Base-by-base conservation (phyloP, 805 yeast species). In the Starmera dryadoides region DNA sequence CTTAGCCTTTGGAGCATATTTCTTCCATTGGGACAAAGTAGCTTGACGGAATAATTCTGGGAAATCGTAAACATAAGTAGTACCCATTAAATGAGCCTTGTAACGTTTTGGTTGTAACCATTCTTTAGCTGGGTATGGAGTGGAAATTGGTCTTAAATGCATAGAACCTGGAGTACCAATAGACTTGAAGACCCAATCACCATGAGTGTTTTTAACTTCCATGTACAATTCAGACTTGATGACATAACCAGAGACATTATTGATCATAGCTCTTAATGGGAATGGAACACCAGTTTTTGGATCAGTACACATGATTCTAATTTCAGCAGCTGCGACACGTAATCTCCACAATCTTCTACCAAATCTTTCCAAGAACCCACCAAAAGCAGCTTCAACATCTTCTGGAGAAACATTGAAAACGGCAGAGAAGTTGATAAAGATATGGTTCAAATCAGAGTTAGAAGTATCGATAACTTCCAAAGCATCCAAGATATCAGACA, bases 11-110 rank as follows among this genome's bases (percentile, higher is more conserved):
- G 79, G 68, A 33, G 78, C 71, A 49, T 63, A 62, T 44, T 75
- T 75, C 61, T 81, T 81, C 99, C 99, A 93, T 63, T 80, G 83
- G 17, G 89, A 72, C 40, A 77, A 63, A 30, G 86, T 74, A 30
- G 96, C 95, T 69, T 93, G 97, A 56, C 89, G 86, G 83, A 94
- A 93, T 56, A 93, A 69, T 62, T 93, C 98, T 38, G 99, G 98
- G 93, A 93, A 94, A 65, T 93, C 99, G 58, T 94, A 93, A 37
- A 87, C 96, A 59, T 87, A 93, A 10, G 98, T 89, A 16, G 99
- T 93, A 47, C 98, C 98, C 89, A 93, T 84, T 55, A 86, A 74
- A 65, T 93, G 98, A 37, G 99, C 99, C 70, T 83, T 86, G 73
- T 94, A 94, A 68, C 99, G 87, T 67, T 93, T 93, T 54, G 98